These are phyloP conservation scores for Cubamyces sp. DNA, from an alignment of 768 basidiomycete species.

Conservation along the genomic window DNA sequence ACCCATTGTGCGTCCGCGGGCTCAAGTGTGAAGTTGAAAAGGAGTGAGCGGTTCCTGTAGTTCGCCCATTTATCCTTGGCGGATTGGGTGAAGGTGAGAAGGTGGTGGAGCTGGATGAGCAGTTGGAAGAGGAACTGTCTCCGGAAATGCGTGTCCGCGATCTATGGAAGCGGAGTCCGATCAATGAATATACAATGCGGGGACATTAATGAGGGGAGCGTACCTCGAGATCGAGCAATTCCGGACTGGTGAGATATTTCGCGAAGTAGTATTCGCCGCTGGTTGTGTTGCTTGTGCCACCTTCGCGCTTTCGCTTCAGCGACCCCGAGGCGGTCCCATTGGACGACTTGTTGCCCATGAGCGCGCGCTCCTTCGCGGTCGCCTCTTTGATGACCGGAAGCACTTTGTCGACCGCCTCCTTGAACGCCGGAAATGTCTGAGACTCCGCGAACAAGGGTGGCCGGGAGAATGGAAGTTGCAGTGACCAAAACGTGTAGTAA, in stretches of 20 bases:
- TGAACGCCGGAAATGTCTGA: constrained; percentile 64
- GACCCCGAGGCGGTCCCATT: constrained; percentile 38
- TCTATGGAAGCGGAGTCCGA: constrained; percentile 45
- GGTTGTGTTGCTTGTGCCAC: constrained; percentile 57
- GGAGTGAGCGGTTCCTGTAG: constrained; percentile 74
- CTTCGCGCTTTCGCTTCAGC: constrained; percentile 33
- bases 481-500: constrained; percentile 88
- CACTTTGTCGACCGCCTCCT: constrained; percentile 69
- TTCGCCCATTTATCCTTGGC: constrained; percentile 64
- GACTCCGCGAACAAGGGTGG: constrained; percentile 69
- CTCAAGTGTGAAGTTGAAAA: constrained; percentile 82
- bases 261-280: constrained; percentile 85
- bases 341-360: constrained; percentile 73
- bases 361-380: constrained; percentile 83
- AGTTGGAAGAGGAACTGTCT: constrained; percentile 89
- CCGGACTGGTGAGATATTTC: constrained; percentile 89
- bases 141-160: constrained; percentile 91
- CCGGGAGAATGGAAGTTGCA: constrained; percentile 84
- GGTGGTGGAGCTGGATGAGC: constrained; percentile 74
- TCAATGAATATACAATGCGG: background rate
- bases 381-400: constrained; percentile 83
- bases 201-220: background rate
- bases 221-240: constrained; percentile 87
- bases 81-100: constrained; percentile 72
- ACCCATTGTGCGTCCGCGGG: constrained; percentile 74